phyloP scores from a whole-genome alignment of 352 stramenopile genomes.

The Pythium myriotylum region DNA sequence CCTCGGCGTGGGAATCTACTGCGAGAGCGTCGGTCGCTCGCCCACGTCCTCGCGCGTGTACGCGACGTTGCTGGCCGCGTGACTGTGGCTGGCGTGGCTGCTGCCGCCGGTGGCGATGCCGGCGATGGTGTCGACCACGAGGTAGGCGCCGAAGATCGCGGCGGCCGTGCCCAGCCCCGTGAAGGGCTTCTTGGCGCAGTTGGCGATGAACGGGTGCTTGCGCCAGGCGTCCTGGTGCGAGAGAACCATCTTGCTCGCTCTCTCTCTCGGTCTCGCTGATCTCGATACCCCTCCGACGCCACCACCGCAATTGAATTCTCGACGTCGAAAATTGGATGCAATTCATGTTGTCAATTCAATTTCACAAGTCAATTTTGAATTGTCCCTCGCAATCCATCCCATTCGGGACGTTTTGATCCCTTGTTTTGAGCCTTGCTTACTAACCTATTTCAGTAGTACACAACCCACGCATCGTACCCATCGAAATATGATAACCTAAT shows the following conservation, averaged over 20 bases:
- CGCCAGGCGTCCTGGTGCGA: slow-evolving; percentile 86
- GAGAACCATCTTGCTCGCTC: slow-evolving; percentile 67
- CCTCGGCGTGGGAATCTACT: slow-evolving; percentile 22
- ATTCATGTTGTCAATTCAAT: slow-evolving; percentile 26
- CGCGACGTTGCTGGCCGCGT: slow-evolving; percentile 48
- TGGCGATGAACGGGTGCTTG: slow-evolving; percentile 85
- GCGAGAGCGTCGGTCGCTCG: slow-evolving; percentile 50
- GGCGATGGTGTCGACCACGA: slow-evolving; percentile 66
- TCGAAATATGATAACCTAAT: too few species aligned
- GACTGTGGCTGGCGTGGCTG: slow-evolving; percentile 33
- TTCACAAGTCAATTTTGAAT: slow-evolving; percentile 16
- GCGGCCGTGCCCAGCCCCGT: slow-evolving; percentile 74
- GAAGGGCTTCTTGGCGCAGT: slow-evolving; percentile 87
- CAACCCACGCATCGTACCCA: too few species aligned
- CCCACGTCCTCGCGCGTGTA: slow-evolving; percentile 64
- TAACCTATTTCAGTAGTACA: too few species aligned
- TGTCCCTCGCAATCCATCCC: too few species aligned
- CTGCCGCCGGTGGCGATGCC: slow-evolving; percentile 34
- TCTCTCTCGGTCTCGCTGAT: not conserved
- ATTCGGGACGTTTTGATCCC: not conserved
- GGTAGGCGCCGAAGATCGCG: slow-evolving; percentile 80
- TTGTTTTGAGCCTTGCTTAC: not conserved
- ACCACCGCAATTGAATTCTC: slow-evolving; percentile 30
- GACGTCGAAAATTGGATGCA: slow-evolving; percentile 16
- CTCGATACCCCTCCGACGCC: slow-evolving; percentile 5